Percentiles rank a stretch among this genome's conserved stretches.
Evolutionary conservation across 768 basidiomycete genomes (phyloP).

Genomic region (Podaxis mareebaensis): DNA sequence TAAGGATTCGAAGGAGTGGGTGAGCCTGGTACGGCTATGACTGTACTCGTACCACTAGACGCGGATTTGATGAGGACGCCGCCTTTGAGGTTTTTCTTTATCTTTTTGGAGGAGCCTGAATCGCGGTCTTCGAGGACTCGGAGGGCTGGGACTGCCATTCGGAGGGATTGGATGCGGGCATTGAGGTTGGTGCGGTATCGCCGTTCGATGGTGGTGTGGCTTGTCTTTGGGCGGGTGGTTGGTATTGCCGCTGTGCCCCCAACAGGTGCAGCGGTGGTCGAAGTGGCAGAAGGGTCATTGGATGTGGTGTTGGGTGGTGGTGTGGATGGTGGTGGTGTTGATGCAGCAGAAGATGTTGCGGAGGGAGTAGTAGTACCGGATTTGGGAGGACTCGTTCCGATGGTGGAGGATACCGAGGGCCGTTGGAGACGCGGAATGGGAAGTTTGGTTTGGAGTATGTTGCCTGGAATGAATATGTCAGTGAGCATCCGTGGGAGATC

Average conservation of each 20-base stretch:
- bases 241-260: background rate
- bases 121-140: constrained; percentile 71
- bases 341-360: constrained; percentile 44
- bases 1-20: constrained; percentile 34
- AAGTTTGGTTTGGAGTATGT: constrained; percentile 32
- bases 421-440: constrained; percentile 40
- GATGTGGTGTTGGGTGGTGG: constrained; percentile 20
- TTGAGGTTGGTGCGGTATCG: constrained; percentile 89
- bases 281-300: background rate
- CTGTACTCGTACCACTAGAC: background rate
- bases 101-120: constrained; percentile 43
- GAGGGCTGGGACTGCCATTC: constrained; percentile 80
- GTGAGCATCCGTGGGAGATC: constrained; percentile 6
- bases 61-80: constrained; percentile 37
- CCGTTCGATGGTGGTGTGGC: constrained; percentile 87
- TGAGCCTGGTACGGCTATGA: constrained; percentile 20
- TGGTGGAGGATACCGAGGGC: constrained; percentile 22
- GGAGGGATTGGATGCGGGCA: constrained; percentile 78
- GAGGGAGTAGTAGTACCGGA: constrained; percentile 28
- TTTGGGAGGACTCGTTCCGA: constrained; percentile 18
- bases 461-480: constrained; percentile 13
- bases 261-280: background rate
- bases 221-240: constrained; percentile 66
- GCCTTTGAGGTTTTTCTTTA: constrained; percentile 47
- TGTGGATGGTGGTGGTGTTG: constrained; percentile 42